Percentiles rank a stretch among this genome's conserved stretches.
These are phyloP conservation scores for Teunomyces cretensis DNA, from an alignment of 805 yeast genomes.

Conservation along the genomic window DNA sequence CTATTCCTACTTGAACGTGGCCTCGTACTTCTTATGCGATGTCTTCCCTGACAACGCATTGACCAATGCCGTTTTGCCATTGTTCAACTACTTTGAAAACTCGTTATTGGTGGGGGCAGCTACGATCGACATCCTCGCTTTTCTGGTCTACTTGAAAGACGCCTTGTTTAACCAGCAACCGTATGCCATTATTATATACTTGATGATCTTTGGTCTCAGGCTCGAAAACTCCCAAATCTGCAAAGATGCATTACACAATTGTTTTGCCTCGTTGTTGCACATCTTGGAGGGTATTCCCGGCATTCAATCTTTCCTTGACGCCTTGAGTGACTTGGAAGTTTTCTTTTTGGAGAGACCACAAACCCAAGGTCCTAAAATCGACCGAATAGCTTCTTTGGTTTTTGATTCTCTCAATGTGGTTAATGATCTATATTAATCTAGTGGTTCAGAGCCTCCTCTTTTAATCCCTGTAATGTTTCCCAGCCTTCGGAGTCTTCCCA, in stretches of 20 bases:
- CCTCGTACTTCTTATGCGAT: background rate
- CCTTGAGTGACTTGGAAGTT: background rate
- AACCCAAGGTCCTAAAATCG: background rate
- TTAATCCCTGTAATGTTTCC: conserved; percentile 57
- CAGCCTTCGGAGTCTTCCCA: conserved; percentile 86
- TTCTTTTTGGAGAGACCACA: background rate
- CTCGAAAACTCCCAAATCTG: conserved; percentile 14
- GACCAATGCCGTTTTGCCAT: background rate
- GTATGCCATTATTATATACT: conserved; percentile 9
- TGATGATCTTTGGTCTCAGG: conserved; percentile 11
- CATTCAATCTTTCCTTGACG: background rate
- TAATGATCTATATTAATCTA: conserved; percentile 16
- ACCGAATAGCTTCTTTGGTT: conserved; percentile 22
- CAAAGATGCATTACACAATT: conserved; percentile 18
- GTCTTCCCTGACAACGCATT: background rate
- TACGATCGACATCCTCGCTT: conserved; percentile 9
- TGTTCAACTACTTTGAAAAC: conserved; percentile 16
- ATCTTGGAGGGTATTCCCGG: background rate
- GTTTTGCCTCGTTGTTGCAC: background rate
- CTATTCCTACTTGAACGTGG: too few relatives aligned
- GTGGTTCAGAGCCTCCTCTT: conserved; percentile 39
- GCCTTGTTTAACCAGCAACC: conserved; percentile 7
- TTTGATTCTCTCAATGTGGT: conserved; percentile 14
- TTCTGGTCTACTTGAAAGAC: conserved; percentile 10
- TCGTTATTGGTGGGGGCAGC: conserved; percentile 16